A percentile compares a stretch with the other conserved stretches of the same genome.
Conservation (phyloP, 1,139 yeast species). For the Scheffersomyces segobiensis region DNA sequence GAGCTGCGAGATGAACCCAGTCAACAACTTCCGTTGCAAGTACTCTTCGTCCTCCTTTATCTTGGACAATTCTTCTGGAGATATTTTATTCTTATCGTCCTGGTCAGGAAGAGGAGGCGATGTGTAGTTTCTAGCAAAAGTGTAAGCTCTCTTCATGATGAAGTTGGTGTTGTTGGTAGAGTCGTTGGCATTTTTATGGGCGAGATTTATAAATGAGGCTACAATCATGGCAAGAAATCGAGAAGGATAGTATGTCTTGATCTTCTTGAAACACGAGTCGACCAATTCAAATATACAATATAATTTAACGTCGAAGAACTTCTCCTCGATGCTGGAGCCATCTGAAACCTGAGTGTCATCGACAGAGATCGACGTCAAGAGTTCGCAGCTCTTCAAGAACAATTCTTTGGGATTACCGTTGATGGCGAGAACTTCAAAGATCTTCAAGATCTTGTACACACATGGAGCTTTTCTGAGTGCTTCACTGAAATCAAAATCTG, state of each 20-base stretch:
- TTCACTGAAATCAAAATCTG: slow-evolving; percentile 11
- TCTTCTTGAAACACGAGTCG: slow-evolving; percentile 50
- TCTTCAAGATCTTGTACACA: slow-evolving; percentile 39
- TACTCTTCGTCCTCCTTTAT: slow-evolving; percentile 54
- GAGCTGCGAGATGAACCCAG: slow-evolving; percentile 45
- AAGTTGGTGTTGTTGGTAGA: slow-evolving; percentile 36
- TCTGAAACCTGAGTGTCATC: slow-evolving; percentile 15
- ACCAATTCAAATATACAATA: slow-evolving; percentile 66
- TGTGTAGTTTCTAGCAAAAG: slow-evolving; percentile 65
- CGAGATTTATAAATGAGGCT: slow-evolving; percentile 52
- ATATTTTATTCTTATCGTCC: slow-evolving; percentile 20
- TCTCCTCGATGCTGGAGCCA: slow-evolving; percentile 21
- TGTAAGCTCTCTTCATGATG: slow-evolving; percentile 58
- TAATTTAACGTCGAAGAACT: slow-evolving; percentile 55
- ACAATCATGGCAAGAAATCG: slow-evolving; percentile 70
- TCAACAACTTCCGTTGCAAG: slow-evolving; percentile 47
- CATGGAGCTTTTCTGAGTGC: slow-evolving; percentile 35
- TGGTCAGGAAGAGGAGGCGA: slow-evolving; percentile 47
- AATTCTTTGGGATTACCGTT: slow-evolving; percentile 81
- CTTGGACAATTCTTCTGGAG: slow-evolving; percentile 38
- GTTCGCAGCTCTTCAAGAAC: slow-evolving; percentile 67
- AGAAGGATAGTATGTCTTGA: slow-evolving; percentile 70
- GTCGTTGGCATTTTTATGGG: slow-evolving; percentile 36
- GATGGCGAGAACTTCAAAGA: slow-evolving; percentile 60
- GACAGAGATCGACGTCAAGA: slow-evolving; percentile 35